Evolutionary conservation across 371 early-diverging fungal genomes (phyloP), one percentile per base, ranked within the genome.

Genomic region (Mucor plumbeus): DNA sequence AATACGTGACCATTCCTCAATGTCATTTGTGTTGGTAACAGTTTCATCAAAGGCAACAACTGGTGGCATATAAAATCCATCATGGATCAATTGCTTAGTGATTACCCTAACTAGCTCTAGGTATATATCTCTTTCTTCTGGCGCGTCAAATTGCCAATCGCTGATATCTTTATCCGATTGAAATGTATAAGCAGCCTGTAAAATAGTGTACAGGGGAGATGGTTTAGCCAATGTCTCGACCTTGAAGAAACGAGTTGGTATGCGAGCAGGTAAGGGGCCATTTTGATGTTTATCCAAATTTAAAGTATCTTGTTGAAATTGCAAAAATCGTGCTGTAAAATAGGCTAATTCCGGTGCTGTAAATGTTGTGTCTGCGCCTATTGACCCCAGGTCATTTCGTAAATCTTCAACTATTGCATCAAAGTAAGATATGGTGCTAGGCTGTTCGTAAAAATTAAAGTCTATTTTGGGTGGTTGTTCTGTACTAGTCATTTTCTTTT

Each of bases 231-330:
- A 58, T 21, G 69, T 65, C 31, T 85, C 78, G 14, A 80, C 71
- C 43, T 78, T 73, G 61, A 91, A 88, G 31, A 88, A 74, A 34
- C 72, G 80, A n/a, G 80, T 63, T 0, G 90, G 89, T 59, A 91
- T 82, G 60, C 88, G 85, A 43, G 76, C 8, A 72, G 66, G 67
- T 10, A 63, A 40, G 36, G 83, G 79, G 34, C 77, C 38, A 5
- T 53, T 38, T 1, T 64, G 70, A 34, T 70, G 61, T 36, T 38
- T 55, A 19, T 50, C 17, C 21, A 26, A 11, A 38, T 40, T 14
- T 82, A 85, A 75, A 48, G 71, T 73, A 41, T 82, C 79, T 62
- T 85, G 77, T 73, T 91, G 91, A 64, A 89, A 89, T 41, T 86
- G 81, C 40, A 87, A 85, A 64, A 91, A 74, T 4, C 70, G 75